Evolutionary conservation across 179 eudicot species (phyloP).

Genomic region (Silene vulgaris): DNA sequence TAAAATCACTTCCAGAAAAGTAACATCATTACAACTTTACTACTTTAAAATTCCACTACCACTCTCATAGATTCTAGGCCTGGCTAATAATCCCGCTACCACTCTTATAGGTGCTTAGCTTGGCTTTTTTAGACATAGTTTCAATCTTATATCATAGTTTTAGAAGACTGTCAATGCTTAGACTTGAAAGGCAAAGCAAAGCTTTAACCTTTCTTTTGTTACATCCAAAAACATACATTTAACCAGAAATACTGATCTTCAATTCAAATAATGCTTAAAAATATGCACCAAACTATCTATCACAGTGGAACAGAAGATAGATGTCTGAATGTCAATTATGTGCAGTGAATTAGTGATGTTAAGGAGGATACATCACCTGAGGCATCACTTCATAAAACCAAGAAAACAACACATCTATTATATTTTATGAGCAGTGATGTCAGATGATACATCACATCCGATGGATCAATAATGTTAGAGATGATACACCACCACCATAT

Average conservation of each 20-base stretch:
- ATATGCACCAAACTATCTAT: neutral
- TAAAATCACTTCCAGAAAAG: neutral
- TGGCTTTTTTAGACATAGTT: neutral
- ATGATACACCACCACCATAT: neutral
- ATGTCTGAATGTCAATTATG: slow-evolving; percentile 2
- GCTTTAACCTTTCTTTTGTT: neutral
- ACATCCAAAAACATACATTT: neutral
- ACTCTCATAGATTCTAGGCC: neutral
- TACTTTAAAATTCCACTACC: neutral
- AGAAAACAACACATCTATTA: no score
- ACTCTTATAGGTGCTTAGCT: neutral
- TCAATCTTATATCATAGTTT: neutral
- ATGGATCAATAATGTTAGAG: neutral
- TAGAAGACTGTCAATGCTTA: neutral
- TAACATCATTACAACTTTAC: neutral
- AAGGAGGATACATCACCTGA: no score
- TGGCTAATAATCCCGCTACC: neutral
- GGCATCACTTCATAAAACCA: no score
- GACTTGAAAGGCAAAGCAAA: neutral
- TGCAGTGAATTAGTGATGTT: no score
- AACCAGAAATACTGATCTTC: neutral
- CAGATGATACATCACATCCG: no score
- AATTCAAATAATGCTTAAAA: neutral
- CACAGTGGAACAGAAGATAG: neutral
- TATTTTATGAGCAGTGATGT: neutral